Base-by-base conservation (phyloP, 2,329 filamentous ascomycete genomes). In the Arthrocladium fulminans region DNA sequence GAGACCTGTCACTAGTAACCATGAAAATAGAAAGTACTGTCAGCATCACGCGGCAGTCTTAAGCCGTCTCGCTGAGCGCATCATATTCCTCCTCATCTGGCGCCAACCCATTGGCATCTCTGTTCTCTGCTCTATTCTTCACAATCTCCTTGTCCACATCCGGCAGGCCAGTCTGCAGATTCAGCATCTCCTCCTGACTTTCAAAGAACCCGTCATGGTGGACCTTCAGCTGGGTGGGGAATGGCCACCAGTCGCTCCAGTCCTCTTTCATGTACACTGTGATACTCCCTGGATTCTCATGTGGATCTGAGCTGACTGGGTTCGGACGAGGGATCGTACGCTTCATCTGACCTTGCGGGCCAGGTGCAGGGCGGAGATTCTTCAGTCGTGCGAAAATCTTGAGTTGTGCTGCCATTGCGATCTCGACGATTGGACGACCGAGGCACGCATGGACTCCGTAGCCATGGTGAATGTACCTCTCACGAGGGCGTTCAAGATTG, bases 361-460 rank as follows among this genome's bases (percentile, higher is more conserved):
- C 67, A 8, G 66, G 66, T 8, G 65, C 62, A 25, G 66, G 66
- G 22, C 67, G 63, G 9, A 70, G 60, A 48, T 69, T 69, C 47
- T 67, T 63, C 47, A 70, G 51, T 30, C 63, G 60, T 13, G 66
- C 67, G 25, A 71, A 59, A 0, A 68, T 63, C 51, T 65, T 66
- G 8, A 69, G 60, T 61, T 68, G 68, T 6, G 65, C 63, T 2
- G 66, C 62, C 3, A 75, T 58, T 38, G 68, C 72, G 0, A 67
- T 60, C 10, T 68, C 61, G 0, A 68, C 65, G 1, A 73, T 54
- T 3, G 73, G 64, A 29, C 65, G 63, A 32, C 65, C 68, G 1
- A 73, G 24, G 49, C 73, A 76, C 23, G 70, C 65, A 57, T 76
- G 73, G 25, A 69, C 66, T 0, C 72, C 72, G 46, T 67, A 67